Evolutionary conservation across 257 asterid species (phyloP), one percentile per base, ranked within the genome.

Genomic region (Solanum verrucosum): DNA sequence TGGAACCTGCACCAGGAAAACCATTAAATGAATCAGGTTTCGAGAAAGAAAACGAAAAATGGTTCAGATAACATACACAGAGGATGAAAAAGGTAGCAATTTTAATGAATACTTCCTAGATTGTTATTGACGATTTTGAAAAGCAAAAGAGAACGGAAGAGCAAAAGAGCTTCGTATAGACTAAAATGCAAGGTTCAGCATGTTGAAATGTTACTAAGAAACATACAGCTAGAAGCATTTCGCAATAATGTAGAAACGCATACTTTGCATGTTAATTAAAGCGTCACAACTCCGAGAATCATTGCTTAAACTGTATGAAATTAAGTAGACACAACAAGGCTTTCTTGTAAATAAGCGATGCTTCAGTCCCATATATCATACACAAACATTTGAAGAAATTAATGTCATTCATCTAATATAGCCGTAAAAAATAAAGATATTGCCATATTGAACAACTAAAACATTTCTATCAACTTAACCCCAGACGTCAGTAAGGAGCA

Each of bases 1-100:
- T 96, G 63, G 94, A 90, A 87, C 99, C 98, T 95, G 97, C 90
- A 92, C 86, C 29, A 31, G 38, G 81, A 81, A 13, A 63, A 34
- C 34, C 84, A 72, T 15, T 15, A n/a, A 9, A 87, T 37, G 44
- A 11, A 59, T 84, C 72, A 70, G 87, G 33, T 27, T 15, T 33
- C 13, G 5, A 6, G 6, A 12, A n/a, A 81, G 31, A 44, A 25
- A 23, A 15, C 23, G 27, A 87, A 81, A 42, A 37, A 37, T 63
- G 65, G 15, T 34, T 46, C 15, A 7, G 42, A 9, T 49, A 29
- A 49, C 44, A 82, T 82, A 49, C 2, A 46, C 70, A 18, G 4
- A n/a, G 85, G 42, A 49, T 5, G 70, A 49, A 49, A 18, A 31
- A 1, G 70, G 86, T 29, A 16, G 4, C n/a, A 49, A 81, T 9